phyloP scores from a whole-genome alignment of 805 yeast species.

The Candida ipomoeae region DNA sequence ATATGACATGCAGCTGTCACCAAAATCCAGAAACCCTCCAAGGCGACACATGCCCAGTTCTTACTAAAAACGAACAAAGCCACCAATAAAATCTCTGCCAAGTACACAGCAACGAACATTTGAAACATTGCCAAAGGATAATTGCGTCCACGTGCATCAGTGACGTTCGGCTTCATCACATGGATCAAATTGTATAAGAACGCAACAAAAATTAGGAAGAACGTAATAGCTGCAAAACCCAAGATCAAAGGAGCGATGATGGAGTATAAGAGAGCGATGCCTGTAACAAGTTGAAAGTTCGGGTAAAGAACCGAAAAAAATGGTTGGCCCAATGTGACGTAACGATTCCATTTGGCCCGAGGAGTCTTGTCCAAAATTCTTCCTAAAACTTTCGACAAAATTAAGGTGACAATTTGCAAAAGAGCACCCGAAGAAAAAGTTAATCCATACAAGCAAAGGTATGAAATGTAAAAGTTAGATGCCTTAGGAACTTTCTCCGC shows the following conservation, averaged over 20 bases:
- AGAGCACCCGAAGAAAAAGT: slow-evolving; percentile 71
- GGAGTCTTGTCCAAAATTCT: slow-evolving; percentile 79
- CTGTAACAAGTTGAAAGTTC: slow-evolving; percentile 64
- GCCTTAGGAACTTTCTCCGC: slow-evolving; percentile 82
- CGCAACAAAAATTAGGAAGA: slow-evolving; percentile 56
- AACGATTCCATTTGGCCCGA: slow-evolving; percentile 84
- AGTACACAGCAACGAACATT: slow-evolving; percentile 64
- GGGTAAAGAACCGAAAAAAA: slow-evolving; percentile 86
- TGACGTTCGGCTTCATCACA: slow-evolving; percentile 52
- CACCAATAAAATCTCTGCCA: slow-evolving; percentile 64
- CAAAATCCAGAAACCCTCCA: slow-evolving; percentile 59
- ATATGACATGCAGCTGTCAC: slow-evolving; percentile 58
- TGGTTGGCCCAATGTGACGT: slow-evolving; percentile 57
- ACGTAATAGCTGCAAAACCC: slow-evolving; percentile 60
- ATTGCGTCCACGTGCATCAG: slow-evolving; percentile 67
- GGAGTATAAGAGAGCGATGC: slow-evolving; percentile 70
- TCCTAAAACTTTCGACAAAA: slow-evolving; percentile 68
- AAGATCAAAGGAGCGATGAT: slow-evolving; percentile 72
- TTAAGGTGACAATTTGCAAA: slow-evolving; percentile 69
- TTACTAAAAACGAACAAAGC: slow-evolving; percentile 74
- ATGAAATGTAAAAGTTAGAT: slow-evolving; percentile 83
- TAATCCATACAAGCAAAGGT: slow-evolving; percentile 77
- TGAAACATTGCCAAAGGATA: slow-evolving; percentile 72
- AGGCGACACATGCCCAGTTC: slow-evolving; percentile 72
- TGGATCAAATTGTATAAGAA: slow-evolving; percentile 59